Conservation (phyloP, 106 monocot species). For the Posidonia australis region DNA sequence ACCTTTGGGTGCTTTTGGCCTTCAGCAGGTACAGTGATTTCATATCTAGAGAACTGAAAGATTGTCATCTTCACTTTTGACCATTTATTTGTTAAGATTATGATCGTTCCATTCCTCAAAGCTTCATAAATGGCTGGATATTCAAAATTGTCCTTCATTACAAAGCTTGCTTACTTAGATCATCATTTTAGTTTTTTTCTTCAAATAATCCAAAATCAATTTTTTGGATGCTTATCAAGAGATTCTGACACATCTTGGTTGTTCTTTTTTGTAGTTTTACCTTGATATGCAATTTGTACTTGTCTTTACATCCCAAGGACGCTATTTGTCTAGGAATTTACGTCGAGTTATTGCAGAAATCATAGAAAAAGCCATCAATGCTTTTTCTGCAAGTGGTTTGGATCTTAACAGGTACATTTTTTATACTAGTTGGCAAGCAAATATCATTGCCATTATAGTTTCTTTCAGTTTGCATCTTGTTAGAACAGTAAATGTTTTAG, state of each 20-base stretch:
- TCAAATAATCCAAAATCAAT: background rate
- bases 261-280: slow-evolving; percentile 52
- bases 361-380: slow-evolving; percentile 75
- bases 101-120: background rate
- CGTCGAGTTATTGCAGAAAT: slow-evolving; percentile 81
- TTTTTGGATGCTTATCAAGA: background rate
- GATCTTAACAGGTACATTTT: slow-evolving; percentile 65
- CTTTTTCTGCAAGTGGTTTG: slow-evolving; percentile 76
- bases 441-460: background rate
- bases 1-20: slow-evolving; percentile 69
- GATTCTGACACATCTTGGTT: slow-evolving; percentile 2
- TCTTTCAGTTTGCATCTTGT: background rate
- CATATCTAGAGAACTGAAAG: too few species aligned
- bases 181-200: background rate
- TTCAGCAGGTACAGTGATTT: slow-evolving; percentile 56
- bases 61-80: too few species aligned
- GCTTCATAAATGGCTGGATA: too few species aligned
- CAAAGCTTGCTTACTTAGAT: background rate
- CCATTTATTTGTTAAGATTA: background rate
- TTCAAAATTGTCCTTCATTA: too few species aligned
- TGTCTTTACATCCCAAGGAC: slow-evolving; percentile 68
- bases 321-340: slow-evolving; percentile 70
- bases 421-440: background rate
- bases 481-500: too few species aligned
- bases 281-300: slow-evolving; percentile 96